These are phyloP conservation scores for Aspergillus sp. DNA, from an alignment of 2,329 filamentous ascomycete genomes.

Conservation along the genomic window DNA sequence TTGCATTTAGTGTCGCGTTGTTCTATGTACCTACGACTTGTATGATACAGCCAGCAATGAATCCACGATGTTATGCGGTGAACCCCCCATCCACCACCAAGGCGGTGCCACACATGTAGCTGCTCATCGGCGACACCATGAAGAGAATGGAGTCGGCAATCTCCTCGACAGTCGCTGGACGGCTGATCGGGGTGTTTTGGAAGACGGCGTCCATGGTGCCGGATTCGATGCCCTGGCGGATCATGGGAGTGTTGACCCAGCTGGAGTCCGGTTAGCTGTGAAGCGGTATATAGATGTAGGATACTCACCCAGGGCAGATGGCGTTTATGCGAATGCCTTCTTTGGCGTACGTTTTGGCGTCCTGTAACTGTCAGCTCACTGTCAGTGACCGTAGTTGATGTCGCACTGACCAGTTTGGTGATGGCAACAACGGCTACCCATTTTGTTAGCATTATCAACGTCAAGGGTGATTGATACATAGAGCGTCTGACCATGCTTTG, in stretches of 20 bases:
- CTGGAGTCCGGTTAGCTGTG: constrained; percentile 6
- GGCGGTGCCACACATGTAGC: constrained; percentile 41
- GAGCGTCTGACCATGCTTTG: constrained; percentile 22
- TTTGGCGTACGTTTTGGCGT: constrained; percentile 50
- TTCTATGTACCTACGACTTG: background rate
- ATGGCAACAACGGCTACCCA: constrained; percentile 21
- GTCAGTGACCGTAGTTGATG: background rate
- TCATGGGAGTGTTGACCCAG: constrained; percentile 24
- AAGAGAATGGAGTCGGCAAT: constrained; percentile 53
- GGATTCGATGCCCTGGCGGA: constrained; percentile 11
- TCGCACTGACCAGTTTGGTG: constrained; percentile 18
- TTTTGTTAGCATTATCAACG: background rate
- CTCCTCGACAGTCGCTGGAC: constrained; percentile 51
- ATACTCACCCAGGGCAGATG: constrained; percentile 52
- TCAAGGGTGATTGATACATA: background rate
- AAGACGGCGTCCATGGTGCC: constrained; percentile 34
- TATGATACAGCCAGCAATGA: background rate
- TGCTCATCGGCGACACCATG: constrained; percentile 41
- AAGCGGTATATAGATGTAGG: background rate
- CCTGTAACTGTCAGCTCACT: constrained; percentile 14
- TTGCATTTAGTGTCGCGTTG: background rate
- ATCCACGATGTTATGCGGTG: constrained; percentile 13
- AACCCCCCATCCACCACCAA: constrained; percentile 28
- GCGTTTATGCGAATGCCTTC: constrained; percentile 58
- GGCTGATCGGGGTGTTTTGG: constrained; percentile 46